Percentiles rank a stretch among this genome's conserved stretches.
phyloP scores from a whole-genome alignment of 1,284 basidiomycete species.

The Schizophyllum amplum region DNA sequence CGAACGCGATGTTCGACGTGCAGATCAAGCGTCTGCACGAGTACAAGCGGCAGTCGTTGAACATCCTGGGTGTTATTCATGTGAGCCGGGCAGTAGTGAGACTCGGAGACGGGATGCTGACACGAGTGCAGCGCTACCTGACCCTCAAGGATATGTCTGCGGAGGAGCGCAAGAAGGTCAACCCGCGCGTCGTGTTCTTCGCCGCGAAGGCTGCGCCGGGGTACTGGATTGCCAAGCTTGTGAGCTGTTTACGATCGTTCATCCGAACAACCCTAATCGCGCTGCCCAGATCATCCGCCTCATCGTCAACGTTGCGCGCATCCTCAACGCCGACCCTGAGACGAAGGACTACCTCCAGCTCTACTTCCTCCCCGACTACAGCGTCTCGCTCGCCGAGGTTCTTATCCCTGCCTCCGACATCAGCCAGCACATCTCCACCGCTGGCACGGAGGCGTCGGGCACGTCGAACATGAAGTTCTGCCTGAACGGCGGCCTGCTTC shows the following conservation, averaged over 20 bases:
- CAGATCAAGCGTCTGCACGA: slow-evolving; percentile 89
- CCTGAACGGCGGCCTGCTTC: slow-evolving; percentile 79
- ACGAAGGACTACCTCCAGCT: slow-evolving; percentile 76
- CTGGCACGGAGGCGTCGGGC: slow-evolving; percentile 85
- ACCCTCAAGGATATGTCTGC: slow-evolving; percentile 71
- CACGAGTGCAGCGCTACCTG: slow-evolving; percentile 61
- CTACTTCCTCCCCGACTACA: slow-evolving; percentile 86
- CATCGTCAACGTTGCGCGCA: slow-evolving; percentile 80
- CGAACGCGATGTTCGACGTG: slow-evolving; percentile 83
- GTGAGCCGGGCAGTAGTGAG: slow-evolving; percentile 29
- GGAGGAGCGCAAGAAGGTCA: slow-evolving; percentile 72
- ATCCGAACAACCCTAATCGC: too few relatives aligned
- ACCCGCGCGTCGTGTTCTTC: slow-evolving; percentile 81
- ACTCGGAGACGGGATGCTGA: slow-evolving; percentile 4
- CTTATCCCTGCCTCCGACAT: slow-evolving; percentile 90
- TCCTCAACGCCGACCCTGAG: slow-evolving; percentile 83
- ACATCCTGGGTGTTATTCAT: slow-evolving; percentile 82
- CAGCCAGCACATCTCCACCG: slow-evolving; percentile 89
- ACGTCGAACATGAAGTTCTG: slow-evolving; percentile 94
- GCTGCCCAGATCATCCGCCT: slow-evolving; percentile 74
- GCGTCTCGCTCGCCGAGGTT: slow-evolving; percentile 83
- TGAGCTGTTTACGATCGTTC: slow-evolving; percentile 18
- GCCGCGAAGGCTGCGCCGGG: slow-evolving; percentile 84
- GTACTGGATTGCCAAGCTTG: slow-evolving; percentile 77
- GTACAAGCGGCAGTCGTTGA: slow-evolving; percentile 88